Conservation (phyloP, 2,329 filamentous ascomycete genomes). For the Metarhizium robertsii region DNA sequence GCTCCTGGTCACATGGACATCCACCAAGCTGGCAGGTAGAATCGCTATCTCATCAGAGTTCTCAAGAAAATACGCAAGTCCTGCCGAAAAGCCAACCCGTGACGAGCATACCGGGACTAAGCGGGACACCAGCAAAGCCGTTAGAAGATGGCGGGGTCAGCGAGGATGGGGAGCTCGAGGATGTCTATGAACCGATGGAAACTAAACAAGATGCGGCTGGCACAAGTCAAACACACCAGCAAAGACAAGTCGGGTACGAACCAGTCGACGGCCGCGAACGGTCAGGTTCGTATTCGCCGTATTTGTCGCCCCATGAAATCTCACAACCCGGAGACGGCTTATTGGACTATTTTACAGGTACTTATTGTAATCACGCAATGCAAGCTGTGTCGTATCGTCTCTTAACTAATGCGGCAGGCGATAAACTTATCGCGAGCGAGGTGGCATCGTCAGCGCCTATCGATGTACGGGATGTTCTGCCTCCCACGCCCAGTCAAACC, state of each 20-base stretch:
- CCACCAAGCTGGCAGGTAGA: neutral
- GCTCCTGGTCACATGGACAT: conserved; percentile 7
- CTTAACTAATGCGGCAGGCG: neutral
- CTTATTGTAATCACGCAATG: neutral
- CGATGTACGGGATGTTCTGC: neutral
- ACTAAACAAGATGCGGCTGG: neutral
- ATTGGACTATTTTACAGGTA: neutral
- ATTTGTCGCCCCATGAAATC: conserved; percentile 40
- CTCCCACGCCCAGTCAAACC: neutral
- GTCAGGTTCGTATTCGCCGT: conserved; percentile 44
- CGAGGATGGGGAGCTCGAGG: conserved; percentile 51
- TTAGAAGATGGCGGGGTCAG: conserved; percentile 69
- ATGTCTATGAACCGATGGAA: conserved; percentile 39
- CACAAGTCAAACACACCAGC: neutral
- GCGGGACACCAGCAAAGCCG: conserved; percentile 8
- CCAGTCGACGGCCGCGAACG: conserved; percentile 23
- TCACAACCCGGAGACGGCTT: neutral
- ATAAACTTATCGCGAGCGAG: neutral
- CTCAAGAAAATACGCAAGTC: neutral
- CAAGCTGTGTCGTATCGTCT: neutral
- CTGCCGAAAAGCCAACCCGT: neutral
- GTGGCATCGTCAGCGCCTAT: neutral
- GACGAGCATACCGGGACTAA: conserved; percentile 5
- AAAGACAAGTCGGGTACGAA: neutral
- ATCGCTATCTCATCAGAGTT: neutral